phyloP scores from a whole-genome alignment of 352 stramenopile genomes.

The Phytophthora citrophthora region DNA sequence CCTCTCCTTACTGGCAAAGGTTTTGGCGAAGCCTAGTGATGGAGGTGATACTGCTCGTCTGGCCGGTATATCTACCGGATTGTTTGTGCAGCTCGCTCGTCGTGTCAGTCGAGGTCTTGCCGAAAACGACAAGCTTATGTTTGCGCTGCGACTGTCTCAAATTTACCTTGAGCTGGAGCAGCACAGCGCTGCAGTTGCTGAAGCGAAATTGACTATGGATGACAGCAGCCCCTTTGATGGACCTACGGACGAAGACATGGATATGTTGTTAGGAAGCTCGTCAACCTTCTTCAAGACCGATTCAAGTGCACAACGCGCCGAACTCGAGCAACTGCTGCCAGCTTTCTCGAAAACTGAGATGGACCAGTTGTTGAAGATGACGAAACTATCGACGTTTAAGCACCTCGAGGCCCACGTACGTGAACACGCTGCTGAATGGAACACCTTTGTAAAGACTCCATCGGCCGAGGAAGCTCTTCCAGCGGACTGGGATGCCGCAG shows the following conservation, averaged over 20 bases:
- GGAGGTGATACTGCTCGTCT: constrained; percentile 51
- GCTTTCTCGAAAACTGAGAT: constrained; percentile 72
- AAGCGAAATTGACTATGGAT: constrained; percentile 33
- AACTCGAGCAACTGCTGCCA: constrained; percentile 59
- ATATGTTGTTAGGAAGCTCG: constrained; percentile 68
- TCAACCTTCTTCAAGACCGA: constrained; percentile 58
- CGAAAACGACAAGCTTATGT: constrained; percentile 98
- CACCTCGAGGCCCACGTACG: constrained; percentile 76
- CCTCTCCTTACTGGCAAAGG: constrained; percentile 94
- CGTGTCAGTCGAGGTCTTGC: constrained; percentile 95
- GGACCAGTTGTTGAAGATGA: constrained; percentile 88
- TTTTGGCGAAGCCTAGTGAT: constrained; percentile 71
- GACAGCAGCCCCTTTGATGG: constrained; percentile 54
- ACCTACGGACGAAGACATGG: constrained; percentile 74
- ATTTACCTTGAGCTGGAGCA: constrained; percentile 87
- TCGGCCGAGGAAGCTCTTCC: constrained; percentile 81
- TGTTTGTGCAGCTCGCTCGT: constrained; percentile 94
- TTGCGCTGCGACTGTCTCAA: constrained; percentile 95
- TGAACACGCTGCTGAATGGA: constrained; percentile 71
- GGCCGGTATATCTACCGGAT: constrained; percentile 63
- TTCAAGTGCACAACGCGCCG: constrained; percentile 37
- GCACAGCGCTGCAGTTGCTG: constrained; percentile 51
- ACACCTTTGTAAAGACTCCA: constrained; percentile 78
- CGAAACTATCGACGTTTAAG: constrained; percentile 79
- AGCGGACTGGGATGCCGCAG: constrained; percentile 56